These are phyloP conservation scores for Ustilago trichophora DNA, from an alignment of 1,284 basidiomycete species.

Conservation along the genomic window DNA sequence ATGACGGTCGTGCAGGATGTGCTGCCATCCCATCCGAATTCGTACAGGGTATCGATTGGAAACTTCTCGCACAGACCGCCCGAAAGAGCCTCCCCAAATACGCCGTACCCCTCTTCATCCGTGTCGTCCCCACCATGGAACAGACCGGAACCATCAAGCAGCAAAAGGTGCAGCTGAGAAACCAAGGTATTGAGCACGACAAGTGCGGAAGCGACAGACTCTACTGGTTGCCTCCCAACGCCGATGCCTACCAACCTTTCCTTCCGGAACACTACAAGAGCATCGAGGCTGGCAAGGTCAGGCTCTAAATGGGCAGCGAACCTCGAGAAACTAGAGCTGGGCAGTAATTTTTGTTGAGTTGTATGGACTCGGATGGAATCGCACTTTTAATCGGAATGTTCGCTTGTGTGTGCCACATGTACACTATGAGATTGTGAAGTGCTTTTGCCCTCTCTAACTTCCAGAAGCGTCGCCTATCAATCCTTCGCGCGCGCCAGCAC, in stretches of 20 bases:
- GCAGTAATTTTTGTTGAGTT: no score
- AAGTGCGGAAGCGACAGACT: constrained; percentile 48
- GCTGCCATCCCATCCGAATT: constrained; percentile 61
- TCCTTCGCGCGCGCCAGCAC: no score
- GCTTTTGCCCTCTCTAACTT: no score
- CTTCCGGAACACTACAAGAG: constrained; percentile 39
- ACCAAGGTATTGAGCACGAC: constrained; percentile 65
- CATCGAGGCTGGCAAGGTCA: constrained; percentile 53
- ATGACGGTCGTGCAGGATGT: constrained; percentile 67
- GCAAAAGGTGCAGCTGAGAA: constrained; percentile 62
- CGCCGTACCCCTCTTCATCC: constrained; percentile 66
- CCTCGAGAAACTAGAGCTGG: background rate
- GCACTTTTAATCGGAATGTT: no score
- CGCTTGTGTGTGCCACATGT: no score
- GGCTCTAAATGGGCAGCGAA: constrained; percentile 35
- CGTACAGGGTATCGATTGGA: constrained; percentile 48
- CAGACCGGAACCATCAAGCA: constrained; percentile 65
- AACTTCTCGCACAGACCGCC: constrained; percentile 53
- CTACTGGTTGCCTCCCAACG: constrained; percentile 57
- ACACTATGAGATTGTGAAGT: no score
- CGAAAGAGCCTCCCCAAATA: constrained; percentile 63
- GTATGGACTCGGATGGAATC: no score
- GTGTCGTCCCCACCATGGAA: constrained; percentile 61
- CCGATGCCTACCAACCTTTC: constrained; percentile 54
- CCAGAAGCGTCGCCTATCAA: no score